Conservation (phyloP, 1,139 yeast genomes). For the Lodderomyces parapsilosis region DNA sequence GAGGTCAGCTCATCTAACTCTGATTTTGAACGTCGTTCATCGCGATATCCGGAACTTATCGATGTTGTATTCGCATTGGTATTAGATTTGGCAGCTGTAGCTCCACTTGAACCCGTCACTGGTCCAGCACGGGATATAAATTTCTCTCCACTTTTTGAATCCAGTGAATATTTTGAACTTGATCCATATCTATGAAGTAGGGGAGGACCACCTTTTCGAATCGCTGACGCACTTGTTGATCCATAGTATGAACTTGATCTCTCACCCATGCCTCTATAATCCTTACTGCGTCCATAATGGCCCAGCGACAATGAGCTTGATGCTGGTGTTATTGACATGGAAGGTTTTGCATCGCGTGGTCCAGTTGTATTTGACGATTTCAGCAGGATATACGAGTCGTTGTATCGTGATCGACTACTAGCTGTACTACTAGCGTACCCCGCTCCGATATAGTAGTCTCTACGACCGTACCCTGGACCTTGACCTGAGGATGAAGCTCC, state of each 20-base stretch:
- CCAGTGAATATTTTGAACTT: conserved; percentile 10
- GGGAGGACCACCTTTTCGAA: not conserved
- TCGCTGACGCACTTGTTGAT: not conserved
- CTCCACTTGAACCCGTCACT: conserved; percentile 1
- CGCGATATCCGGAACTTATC: not conserved
- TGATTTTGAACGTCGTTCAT: not conserved
- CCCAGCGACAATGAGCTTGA: not conserved
- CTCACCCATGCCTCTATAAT: not conserved
- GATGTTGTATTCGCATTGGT: not conserved
- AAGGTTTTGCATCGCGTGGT: conserved; percentile 2
- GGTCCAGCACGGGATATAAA: conserved; percentile 9
- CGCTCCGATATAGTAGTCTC: conserved; percentile 16
- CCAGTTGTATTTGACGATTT: not conserved
- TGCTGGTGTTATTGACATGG: not conserved
- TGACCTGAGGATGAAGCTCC: not conserved
- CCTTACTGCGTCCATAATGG: not conserved
- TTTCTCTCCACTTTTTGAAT: conserved; percentile 6
- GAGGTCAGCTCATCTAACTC: not conserved
- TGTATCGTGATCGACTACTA: conserved; percentile 10
- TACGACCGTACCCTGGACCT: conserved; percentile 3
- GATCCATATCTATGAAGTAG: conserved; percentile 10
- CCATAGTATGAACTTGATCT: conserved; percentile 5
- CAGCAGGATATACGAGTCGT: conserved; percentile 8
- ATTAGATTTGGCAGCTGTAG: not conserved
- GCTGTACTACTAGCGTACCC: conserved; percentile 10